Base-by-base conservation (phyloP, 441 rosid genomes). In the Erodium chrysanthum region DNA sequence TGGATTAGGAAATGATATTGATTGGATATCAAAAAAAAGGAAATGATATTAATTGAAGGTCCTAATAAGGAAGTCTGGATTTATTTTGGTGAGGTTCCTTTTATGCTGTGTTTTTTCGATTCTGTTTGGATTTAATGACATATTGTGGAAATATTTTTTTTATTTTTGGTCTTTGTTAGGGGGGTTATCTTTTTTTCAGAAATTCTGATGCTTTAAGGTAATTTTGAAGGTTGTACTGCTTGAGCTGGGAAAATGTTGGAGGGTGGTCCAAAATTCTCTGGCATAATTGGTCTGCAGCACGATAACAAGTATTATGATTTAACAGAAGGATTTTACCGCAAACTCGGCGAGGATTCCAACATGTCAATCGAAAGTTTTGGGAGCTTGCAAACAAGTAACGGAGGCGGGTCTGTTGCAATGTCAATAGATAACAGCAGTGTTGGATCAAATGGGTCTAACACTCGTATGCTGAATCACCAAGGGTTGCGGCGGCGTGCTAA, bases 381-480 rank as follows among this genome's bases (percentile, higher is more conserved):
- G 20, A 77, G 81, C 72, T 69, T 78, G 66, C 78, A 75, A 21
- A 78, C 78, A 7, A 69, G 78, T 75, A 78, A 72, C 42, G 76
- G 72, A 7, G 81, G 81, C 25, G 78, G 81, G 14, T 78, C 78
- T 35, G 71, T 75, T 3, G 70, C 70, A 0, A 71, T 59, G 78
- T 80, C 78, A 7, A 63, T 73, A 52, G 71, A 75, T 5, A 68
- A 77, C 69, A 69, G 79, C 56, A 69, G 80, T 61, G 70, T 75
- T 12, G 71, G 66, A 17, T 75, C 74, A 40, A 72, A 75, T 35
- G 78, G 70, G 25, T 78, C 81, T 2, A 67, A 72, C 37, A 78
- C 81, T 50, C 81, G 65, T 61, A 74, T 78, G 22, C 71, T 78
- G 65, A 75, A 72, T 66, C 81, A 74, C 72, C 81, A 72, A 66